Base-by-base conservation (phyloP, 148 eudicot species). In the Chenopodium quinoa region DNA sequence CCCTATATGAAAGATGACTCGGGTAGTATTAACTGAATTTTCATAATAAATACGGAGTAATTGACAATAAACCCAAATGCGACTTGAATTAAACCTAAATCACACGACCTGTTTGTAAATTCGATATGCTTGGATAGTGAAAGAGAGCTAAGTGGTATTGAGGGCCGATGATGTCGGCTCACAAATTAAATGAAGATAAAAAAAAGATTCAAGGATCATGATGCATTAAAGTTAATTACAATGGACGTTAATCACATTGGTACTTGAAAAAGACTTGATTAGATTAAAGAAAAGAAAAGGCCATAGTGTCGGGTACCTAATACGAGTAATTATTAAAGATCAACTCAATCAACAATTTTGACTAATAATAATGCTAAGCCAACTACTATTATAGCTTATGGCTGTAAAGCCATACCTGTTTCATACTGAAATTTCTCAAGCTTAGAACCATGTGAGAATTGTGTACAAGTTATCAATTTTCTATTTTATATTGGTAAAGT, bases 391-490 rank as follows among this genome's bases (percentile, higher is more conserved):
- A 56, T 56, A 56, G 62, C n/a, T 56, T 11, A 67, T 67, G 71
- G 71, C 71, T 67, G 71, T 67, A 67, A 67, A 67, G 71, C 71
- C 71, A 29, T 67, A 67, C 16, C 16, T 25, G 34, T 29, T 67
- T 1, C 71, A 7, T 37, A 40, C 37, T 27, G 70, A 13, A 65
- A 54, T 22, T 14, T 69, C 46, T 71, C 25, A 40, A 40, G 27
- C 40, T 37, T 48, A 71, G 27, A 23, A 25, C 60, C 76, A 48
- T 73, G 76, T 73, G 76, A 20, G 48, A 47, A 58, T n/a, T 73
- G 75, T 16, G 73, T 9, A 7, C 47, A 56, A 56, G 17, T 56
- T 7, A 17, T 56, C 6, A 56, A 56, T 19, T 56, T 19, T 56
- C 62, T 12, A 56, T 4, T 14, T 1, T 56, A 56, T 56, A 3